Percentiles rank a stretch among this genome's conserved stretches.
These are phyloP conservation scores for Kalmanozyma brasiliensis DNA, from an alignment of 1,284 basidiomycete species.

Conservation along the genomic window DNA sequence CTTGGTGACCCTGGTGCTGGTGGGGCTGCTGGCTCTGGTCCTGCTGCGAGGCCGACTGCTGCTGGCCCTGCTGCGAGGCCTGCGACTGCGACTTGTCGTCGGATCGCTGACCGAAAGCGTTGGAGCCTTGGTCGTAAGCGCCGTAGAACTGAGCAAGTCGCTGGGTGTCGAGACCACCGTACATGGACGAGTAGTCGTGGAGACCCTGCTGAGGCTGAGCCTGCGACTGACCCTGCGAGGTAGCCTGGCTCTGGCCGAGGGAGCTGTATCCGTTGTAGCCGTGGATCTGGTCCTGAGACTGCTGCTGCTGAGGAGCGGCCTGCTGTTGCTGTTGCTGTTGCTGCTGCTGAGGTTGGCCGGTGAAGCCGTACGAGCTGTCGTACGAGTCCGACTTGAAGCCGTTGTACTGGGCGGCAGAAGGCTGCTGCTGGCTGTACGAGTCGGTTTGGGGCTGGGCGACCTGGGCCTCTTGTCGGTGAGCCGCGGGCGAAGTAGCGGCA, in stretches of 20 bases:
- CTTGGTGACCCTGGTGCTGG: slow-evolving; percentile 46
- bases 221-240: slow-evolving; percentile 36
- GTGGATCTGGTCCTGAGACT: slow-evolving; percentile 47
- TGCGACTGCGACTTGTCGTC: slow-evolving; percentile 48
- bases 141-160: slow-evolving; percentile 63
- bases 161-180: slow-evolving; percentile 61
- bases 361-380: slow-evolving; percentile 49
- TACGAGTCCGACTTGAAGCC: slow-evolving; percentile 52
- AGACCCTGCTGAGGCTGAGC: slow-evolving; percentile 49
- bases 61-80: slow-evolving; percentile 40
- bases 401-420: slow-evolving; percentile 35
- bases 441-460: slow-evolving; percentile 34
- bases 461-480: slow-evolving; percentile 34
- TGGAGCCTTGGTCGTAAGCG: slow-evolving; percentile 57
- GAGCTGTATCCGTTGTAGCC: slow-evolving; percentile 55
- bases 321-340: slow-evolving; percentile 12
- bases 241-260: slow-evolving; percentile 31
- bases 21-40: slow-evolving; percentile 44
- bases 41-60: slow-evolving; percentile 45
- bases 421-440: slow-evolving; percentile 38
- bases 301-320: slow-evolving; percentile 22
- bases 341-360: slow-evolving; percentile 43
- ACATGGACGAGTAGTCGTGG: slow-evolving; percentile 58
- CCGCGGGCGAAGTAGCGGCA: slow-evolving; percentile 30
- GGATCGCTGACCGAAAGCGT: slow-evolving; percentile 48